Conservation (phyloP, 208 protist species). For the Borovskyia barvae region DNA sequence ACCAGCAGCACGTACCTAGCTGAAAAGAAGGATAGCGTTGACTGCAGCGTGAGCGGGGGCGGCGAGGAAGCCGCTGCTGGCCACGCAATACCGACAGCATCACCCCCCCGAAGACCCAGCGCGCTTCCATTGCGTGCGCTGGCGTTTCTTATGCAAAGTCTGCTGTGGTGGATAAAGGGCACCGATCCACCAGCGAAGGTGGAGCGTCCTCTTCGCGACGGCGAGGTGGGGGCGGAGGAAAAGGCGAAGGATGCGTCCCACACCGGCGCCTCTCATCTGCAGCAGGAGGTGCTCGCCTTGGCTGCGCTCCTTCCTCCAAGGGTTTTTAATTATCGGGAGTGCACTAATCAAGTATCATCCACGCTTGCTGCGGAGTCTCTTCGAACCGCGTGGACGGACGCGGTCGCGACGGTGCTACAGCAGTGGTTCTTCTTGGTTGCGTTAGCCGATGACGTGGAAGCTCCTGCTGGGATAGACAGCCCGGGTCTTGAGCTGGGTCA, state of each 20-base stretch:
- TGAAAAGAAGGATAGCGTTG: background rate
- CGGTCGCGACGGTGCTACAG: constrained; percentile 2
- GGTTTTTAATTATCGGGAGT: background rate
- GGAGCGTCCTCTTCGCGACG: too few species aligned
- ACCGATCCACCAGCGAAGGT: background rate
- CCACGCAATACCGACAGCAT: too few species aligned
- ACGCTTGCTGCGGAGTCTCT: background rate
- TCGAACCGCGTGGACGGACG: constrained; percentile 10
- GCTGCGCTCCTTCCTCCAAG: constrained; percentile 1
- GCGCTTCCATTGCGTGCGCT: background rate
- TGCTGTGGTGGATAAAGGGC: constrained; percentile 10
- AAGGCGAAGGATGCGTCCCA: background rate
- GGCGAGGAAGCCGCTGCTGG: background rate
- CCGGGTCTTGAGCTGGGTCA: too few species aligned
- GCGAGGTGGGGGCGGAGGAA: background rate
- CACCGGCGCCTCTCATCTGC: background rate
- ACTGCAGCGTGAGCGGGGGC: background rate
- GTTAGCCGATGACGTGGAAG: too few species aligned
- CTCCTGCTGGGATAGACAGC: too few species aligned
- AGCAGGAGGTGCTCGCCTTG: constrained; percentile 1
- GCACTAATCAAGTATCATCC: background rate
- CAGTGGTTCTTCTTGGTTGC: too few species aligned
- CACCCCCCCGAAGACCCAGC: background rate
- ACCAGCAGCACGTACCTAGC: background rate
- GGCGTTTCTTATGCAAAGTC: background rate